Percentiles rank a stretch among this genome's conserved stretches.
Conservation (phyloP, 73 alveolate species). For the Tetrahymena borealis region DNA sequence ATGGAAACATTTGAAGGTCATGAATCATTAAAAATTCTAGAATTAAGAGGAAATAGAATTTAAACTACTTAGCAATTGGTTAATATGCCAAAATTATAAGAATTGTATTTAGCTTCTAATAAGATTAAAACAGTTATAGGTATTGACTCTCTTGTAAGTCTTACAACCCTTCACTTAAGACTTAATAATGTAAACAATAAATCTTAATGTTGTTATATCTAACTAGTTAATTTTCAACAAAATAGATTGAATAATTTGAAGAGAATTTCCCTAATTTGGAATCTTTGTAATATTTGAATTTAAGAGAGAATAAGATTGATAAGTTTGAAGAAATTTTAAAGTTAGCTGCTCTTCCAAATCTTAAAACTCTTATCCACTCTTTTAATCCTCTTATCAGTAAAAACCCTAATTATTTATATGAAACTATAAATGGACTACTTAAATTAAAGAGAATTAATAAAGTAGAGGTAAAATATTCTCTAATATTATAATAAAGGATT, state of each 20-base stretch:
- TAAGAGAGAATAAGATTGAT: conserved; percentile 32
- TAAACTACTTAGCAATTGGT: not conserved
- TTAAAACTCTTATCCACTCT: conserved; percentile 3
- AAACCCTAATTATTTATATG: conserved; percentile 26
- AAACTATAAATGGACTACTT: conserved; percentile 7
- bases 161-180: conserved; percentile 13
- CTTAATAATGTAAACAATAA: conserved; percentile 3
- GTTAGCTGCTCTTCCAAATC: conserved; percentile 9
- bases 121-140: conserved; percentile 19
- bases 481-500: not conserved
- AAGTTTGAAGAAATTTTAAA: conserved; percentile 25
- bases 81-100: conserved; percentile 24
- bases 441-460: conserved; percentile 20
- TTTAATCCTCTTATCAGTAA: conserved; percentile 15
- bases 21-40: conserved; percentile 4
- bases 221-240: not conserved
- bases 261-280: conserved; percentile 33
- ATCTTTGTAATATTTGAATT: conserved; percentile 6
- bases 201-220: not conserved
- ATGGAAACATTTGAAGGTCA: conserved; percentile 41
- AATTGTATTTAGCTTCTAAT: conserved; percentile 13
- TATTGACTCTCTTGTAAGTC: conserved; percentile 9
- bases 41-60: conserved; percentile 13
- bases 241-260: conserved; percentile 28
- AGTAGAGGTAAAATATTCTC: not conserved